Percentiles rank a stretch among this genome's conserved stretches.
Conservation (phyloP, 805 yeast species). For the Hanseniaspora valbyensis region DNA sequence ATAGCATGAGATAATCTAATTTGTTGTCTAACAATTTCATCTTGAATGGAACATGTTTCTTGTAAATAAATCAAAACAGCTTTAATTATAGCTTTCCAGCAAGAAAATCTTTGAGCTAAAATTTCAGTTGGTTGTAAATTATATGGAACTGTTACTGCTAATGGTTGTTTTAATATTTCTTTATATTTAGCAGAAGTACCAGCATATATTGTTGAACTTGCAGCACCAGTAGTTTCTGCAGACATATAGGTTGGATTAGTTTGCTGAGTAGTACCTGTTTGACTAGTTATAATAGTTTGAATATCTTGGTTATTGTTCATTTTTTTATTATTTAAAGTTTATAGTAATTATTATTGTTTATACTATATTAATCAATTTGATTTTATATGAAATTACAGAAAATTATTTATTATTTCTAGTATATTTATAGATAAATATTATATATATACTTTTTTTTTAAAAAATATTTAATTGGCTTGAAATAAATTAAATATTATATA, state of each 20-base stretch:
- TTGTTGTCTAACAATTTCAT: conserved; percentile 77
- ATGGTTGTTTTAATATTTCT: conserved; percentile 39
- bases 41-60: conserved; percentile 76
- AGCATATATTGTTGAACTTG: conserved; percentile 5
- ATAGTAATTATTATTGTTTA: no score
- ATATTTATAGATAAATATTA: no score
- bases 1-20: conserved; percentile 71
- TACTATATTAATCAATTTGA: no score
- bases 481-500: no score
- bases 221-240: conserved; percentile 2
- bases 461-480: no score
- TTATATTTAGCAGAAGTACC: conserved; percentile 18
- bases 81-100: conserved; percentile 74
- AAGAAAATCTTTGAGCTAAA: conserved; percentile 67
- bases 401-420: no score
- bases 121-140: conserved; percentile 75
- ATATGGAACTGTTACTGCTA: conserved; percentile 42
- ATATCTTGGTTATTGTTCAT: conserved; percentile 12
- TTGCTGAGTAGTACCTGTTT: conserved; percentile 17
- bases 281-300: conserved; percentile 15
- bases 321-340: no score
- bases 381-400: no score
- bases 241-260: conserved; percentile 14
- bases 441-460: no score
- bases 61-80: conserved; percentile 63